Percentiles rank a stretch among this genome's conserved stretches.
phyloP scores from a whole-genome alignment of 1,284 basidiomycete genomes.

The Puccinia polysora region DNA sequence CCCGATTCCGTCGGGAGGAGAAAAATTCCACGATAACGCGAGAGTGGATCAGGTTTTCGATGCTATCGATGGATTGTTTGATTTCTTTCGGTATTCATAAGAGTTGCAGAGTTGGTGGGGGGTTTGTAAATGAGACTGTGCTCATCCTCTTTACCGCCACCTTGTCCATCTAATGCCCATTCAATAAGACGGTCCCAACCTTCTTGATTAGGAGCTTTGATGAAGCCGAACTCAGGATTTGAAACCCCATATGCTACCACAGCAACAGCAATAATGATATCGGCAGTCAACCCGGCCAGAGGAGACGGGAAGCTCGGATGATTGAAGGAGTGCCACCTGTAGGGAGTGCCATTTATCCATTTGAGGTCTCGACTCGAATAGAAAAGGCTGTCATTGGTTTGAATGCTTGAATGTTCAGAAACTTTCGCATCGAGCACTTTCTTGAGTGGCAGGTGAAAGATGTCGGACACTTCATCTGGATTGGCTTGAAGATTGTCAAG shows the following conservation, averaged over 20 bases:
- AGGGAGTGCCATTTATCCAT: constrained; percentile 25
- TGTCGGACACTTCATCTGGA: constrained; percentile 26
- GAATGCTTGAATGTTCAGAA: not conserved
- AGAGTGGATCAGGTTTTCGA: too few species aligned
- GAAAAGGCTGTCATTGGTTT: not conserved
- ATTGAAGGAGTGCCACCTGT: constrained; percentile 27
- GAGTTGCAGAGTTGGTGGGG: not conserved
- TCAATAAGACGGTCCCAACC: constrained; percentile 25
- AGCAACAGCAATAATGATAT: constrained; percentile 20
- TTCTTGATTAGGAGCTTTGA: constrained; percentile 9
- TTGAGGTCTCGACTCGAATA: constrained; percentile 19
- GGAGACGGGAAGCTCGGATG: not conserved
- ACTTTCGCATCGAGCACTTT: not conserved
- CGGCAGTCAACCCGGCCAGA: constrained; percentile 35
- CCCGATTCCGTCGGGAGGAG: too few species aligned
- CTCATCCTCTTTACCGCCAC: not conserved
- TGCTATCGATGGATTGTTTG: too few species aligned
- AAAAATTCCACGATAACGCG: too few species aligned
- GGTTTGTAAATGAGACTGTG: constrained; percentile 7
- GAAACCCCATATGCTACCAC: not conserved
- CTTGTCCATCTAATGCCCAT: constrained; percentile 18
- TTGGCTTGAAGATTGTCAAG: constrained; percentile 19
- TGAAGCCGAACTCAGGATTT: not conserved
- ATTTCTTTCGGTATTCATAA: too few species aligned
- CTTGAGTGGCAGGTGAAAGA: constrained; percentile 22